Evolutionary conservation across 2,329 filamentous ascomycete genomes (phyloP).

Genomic region (Xylaria sp.): DNA sequence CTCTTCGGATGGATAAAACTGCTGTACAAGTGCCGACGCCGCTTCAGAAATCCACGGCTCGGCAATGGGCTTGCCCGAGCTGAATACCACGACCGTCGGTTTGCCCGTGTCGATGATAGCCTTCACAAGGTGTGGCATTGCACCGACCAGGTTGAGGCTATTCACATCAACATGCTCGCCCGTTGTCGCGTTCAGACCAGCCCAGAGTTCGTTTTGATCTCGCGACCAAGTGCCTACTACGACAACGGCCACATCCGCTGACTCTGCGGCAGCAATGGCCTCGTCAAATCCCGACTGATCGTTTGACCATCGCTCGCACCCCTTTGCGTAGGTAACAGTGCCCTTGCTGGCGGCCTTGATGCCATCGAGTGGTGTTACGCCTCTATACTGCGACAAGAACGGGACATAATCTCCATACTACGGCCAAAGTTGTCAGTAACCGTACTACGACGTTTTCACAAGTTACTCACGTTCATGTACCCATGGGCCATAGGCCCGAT

Average conservation of each 20-base stretch:
- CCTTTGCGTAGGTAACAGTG: conserved; percentile 60
- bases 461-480: conserved; percentile 57
- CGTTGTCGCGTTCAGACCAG: conserved; percentile 65
- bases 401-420: conserved; percentile 71
- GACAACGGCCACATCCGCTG: conserved; percentile 66
- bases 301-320: conserved; percentile 67
- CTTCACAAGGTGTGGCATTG: conserved; percentile 60
- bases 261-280: conserved; percentile 59
- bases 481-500: conserved; percentile 71
- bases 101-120: conserved; percentile 63
- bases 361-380: conserved; percentile 65
- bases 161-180: conserved; percentile 67
- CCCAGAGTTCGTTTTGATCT: conserved; percentile 67
- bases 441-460: not conserved
- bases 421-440: conserved; percentile 5
- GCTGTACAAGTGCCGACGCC: conserved; percentile 62
- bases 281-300: conserved; percentile 63
- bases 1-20: conserved; percentile 69
- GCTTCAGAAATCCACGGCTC: conserved; percentile 65
- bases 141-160: conserved; percentile 61
- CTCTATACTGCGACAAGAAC: conserved; percentile 55
- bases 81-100: conserved; percentile 63
- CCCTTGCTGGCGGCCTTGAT: conserved; percentile 57
- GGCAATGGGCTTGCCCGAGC: conserved; percentile 65
- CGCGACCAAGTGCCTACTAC: conserved; percentile 71